Base-by-base conservation (phyloP, 768 basidiomycete genomes). In the Rhodocollybia butyracea region DNA sequence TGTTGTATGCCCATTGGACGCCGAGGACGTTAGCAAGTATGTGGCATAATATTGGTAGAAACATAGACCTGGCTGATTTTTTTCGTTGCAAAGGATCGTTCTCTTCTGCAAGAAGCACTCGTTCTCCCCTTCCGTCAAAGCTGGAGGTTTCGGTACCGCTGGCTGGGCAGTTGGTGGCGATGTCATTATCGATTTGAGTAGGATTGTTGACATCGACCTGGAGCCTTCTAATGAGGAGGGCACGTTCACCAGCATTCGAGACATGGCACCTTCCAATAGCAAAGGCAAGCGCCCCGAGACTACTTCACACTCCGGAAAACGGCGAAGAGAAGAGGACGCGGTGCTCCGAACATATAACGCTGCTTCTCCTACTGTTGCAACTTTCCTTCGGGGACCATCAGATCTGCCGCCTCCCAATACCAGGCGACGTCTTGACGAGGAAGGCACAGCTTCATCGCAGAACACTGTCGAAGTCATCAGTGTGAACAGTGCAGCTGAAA, bases 151-250 rank as follows among this genome's bases (percentile, higher is more conserved):
- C 65, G 94, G 93, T 5, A 94, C 90, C 1, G 91, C 87, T 10
- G 94, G 92, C 1, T 93, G 92, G 89, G 83, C 91, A 45, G 82
- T 95, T 52, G 85, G 84, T 15, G 94, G 94, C 34, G 88, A 95
- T 63, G 75, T 96, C 55, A 85, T 96, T 64, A 69, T 95, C 60
- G 94, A 96, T 71, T 70, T 96, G 46, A 81, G 78, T 63, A 81
- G 78, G 61, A 72, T 97, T 47, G 74, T 76, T 51, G 85, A 86
- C 34, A 74, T 89, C 36, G 80, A 84, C 30, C 84, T 93, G 52
- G 88, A 89, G 64, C 62, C 75, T 6, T 88, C 88, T 17, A 70
- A 66, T 12, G 63, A 59, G 11, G 78, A 78, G 40, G 82, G 77
- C 13, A 75, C 79, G 5, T 90, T 78, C 67, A 86, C 82, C 1